Conservation (phyloP, 495 filamentous ascomycete species). For the Aspergillus asperescens region DNA sequence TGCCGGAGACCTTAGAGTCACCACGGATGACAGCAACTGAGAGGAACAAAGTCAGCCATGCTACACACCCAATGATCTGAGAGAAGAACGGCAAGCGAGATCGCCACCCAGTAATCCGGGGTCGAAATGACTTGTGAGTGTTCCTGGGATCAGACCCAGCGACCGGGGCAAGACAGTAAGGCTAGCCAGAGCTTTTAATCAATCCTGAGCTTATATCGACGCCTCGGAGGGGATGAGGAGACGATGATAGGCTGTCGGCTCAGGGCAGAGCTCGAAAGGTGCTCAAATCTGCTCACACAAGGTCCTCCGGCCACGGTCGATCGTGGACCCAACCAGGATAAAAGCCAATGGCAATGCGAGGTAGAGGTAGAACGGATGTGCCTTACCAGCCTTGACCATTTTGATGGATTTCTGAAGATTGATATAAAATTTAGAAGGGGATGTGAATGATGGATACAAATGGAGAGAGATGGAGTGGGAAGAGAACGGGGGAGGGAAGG, state of each 20-base stretch:
- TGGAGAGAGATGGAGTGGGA: conserved; percentile 5
- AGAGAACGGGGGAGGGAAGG: conserved; percentile 14
- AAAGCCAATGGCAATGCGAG: conserved; percentile 21
- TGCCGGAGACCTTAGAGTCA: conserved; percentile 88
- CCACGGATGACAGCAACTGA: conserved; percentile 93
- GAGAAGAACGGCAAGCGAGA: neutral
- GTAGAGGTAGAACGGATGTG: conserved; percentile 11
- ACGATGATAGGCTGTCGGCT: conserved; percentile 31
- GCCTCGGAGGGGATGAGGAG: conserved; percentile 9
- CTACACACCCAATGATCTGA: neutral
- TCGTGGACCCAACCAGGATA: conserved; percentile 24
- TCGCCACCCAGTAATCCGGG: neutral
- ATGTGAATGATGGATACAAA: neutral
- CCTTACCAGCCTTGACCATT: conserved; percentile 96
- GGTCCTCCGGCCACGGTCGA: conserved; percentile 34
- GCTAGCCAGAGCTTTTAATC: conserved; percentile 10
- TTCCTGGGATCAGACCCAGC: conserved; percentile 11
- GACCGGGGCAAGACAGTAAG: conserved; percentile 4
- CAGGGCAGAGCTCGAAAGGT: conserved; percentile 35
- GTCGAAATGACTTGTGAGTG: neutral
- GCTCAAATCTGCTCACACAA: conserved; percentile 53
- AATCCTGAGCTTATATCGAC: conserved; percentile 10
- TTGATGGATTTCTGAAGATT: conserved; percentile 46
- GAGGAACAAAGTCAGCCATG: conserved; percentile 4
- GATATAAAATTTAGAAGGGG: conserved; percentile 8